Evolutionary conservation across 306 rosid species (phyloP).

Genomic region (Mimosa pudica): DNA sequence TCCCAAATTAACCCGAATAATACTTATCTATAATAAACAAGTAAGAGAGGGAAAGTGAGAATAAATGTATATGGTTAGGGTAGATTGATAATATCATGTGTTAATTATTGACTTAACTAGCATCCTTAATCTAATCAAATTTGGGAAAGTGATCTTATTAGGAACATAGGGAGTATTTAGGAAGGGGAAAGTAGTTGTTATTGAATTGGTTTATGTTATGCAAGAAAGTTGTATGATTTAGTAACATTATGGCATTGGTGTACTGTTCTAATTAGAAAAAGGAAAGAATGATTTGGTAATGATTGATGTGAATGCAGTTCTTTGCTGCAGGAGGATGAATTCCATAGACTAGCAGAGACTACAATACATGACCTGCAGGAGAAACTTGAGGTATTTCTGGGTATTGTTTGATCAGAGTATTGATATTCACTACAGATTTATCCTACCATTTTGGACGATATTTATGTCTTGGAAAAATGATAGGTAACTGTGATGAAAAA

Average conservation of each 20-base stretch:
- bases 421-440: neutral
- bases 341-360: conserved; percentile 68
- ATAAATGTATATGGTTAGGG: too few species aligned
- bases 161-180: too few species aligned
- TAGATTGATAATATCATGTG: too few species aligned
- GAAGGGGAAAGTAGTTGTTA: neutral
- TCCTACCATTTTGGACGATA: conserved; percentile 3
- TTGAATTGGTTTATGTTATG: neutral
- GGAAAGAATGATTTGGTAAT: conserved; percentile 42
- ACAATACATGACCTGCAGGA: conserved; percentile 77
- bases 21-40: too few species aligned
- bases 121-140: too few species aligned
- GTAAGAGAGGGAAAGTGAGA: too few species aligned
- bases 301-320: conserved; percentile 64
- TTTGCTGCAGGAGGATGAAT: conserved; percentile 77
- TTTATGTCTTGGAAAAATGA: neutral
- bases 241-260: neutral
- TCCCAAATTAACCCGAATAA: too few species aligned
- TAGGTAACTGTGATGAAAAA: neutral
- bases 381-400: conserved; percentile 69
- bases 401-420: neutral
- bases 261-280: neutral
- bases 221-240: neutral
- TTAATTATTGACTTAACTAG: too few species aligned
- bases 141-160: too few species aligned